Base-by-base conservation (phyloP, 768 basidiomycete genomes). In the Pleurotus sapidus region DNA sequence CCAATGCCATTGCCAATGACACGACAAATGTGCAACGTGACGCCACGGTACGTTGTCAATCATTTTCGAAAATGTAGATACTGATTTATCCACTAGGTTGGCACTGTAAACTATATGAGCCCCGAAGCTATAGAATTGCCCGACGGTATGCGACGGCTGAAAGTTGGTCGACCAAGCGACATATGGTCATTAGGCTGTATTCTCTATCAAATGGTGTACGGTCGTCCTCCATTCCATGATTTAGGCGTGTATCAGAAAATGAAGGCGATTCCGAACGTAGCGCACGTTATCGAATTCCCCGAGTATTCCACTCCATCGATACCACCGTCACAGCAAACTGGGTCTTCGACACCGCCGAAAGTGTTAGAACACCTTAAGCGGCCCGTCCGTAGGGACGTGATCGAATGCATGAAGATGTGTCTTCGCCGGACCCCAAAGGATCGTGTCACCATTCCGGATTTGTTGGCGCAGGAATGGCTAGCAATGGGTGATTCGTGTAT, bases 141-240 rank as follows among this genome's bases (percentile, higher is more conserved):
- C 3, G 92, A 91, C 57, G 93, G 89, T 43, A 91, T 87, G 86
- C 83, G 90, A 11, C 83, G 93, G 23, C 83, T 96, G 57, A 97
- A 96, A 77, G 94, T 98, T 53, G 97, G 96, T 3, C 89, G 95
- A 20, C 87, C 95, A 0, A 94, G 91, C 54, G 96, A 99, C 69
- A 93, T 99, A 42, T 99, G 96, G 96, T 97, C 95, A 2, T 77
- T 99, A 2, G 96, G 96, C 1, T 96, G 94, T 71, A 99, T 99
- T 66, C 79, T 98, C 30, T 98, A 99, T 73, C 96, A 99, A 67
- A 98, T 99, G 94, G 83, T 98, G 9, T 98, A 98, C 65, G 94
- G 96, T 15, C 84, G 86, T 17, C 90, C 94, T 0, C 96, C 96
- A 2, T 99, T 98, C 78, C 86, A 91, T 39, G 86, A 90, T 61